Evolutionary conservation across 1,139 yeast species (phyloP), one percentile per base, ranked within the genome.

Genomic region (Insectozyma bohioensis): DNA sequence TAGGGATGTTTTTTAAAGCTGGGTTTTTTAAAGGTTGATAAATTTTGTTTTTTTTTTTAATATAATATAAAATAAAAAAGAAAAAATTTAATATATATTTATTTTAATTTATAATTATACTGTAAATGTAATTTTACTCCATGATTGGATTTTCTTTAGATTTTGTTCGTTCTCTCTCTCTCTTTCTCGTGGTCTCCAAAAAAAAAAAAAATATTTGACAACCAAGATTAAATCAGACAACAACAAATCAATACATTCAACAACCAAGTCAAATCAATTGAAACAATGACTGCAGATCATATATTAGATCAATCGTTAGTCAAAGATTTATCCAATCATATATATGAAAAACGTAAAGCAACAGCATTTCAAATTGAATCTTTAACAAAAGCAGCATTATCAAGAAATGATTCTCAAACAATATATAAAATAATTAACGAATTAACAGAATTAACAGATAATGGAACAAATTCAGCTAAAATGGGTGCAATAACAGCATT

Each of bases 281-380:
- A n/a, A n/a, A n/a, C n/a, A n/a, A n/a, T n/a, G n/a, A n/a, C n/a
- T n/a, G n/a, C 36, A n/a, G 31, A 27, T 26, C 27, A 34, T 24
- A 61, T 67, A n/a, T 53, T 68, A 69, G 97, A 90, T 43, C 77
- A 79, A 47, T 73, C 86, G 17, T 76, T 88, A 37, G 74, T 80
- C 43, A 84, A 86, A 56, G 97, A 95, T 30, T 73, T 92, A 33
- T 80, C 85, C 46, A 96, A 94, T 58, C 81, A 95, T 40, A 78
- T 92, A 30, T 92, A 92, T 55, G 98, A 94, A 51, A 90, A 88
- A 59, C 77, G 99, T 31, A 92, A 92, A 54, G 84, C 92, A 2
- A 95, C 97, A 0, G 98, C 99, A 0, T 72, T 85, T 43, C 96
- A 88, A 52, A 70, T 92, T 32, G 98, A 92, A 54, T 78, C 82